Evolutionary conservation across 768 basidiomycete genomes (phyloP).

Genomic region (Suillus luteus): DNA sequence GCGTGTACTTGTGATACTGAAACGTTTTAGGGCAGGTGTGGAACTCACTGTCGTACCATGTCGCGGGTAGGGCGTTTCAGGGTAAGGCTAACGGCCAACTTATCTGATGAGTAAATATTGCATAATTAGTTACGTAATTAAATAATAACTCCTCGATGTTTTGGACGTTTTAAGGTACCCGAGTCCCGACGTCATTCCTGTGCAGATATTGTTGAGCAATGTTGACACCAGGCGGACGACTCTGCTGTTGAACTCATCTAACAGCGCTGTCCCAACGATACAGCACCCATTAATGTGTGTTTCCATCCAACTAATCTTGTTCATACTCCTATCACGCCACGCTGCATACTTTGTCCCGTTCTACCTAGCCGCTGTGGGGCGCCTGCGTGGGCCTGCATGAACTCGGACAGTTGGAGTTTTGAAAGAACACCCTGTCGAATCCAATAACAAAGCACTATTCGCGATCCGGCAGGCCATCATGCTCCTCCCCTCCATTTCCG

Average conservation of each 20-base stretch:
- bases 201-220: too few species aligned
- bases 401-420: neutral
- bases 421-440: neutral
- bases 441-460: neutral
- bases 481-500: neutral
- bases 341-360: neutral
- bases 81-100: neutral
- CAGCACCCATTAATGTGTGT: neutral
- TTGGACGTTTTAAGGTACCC: too few species aligned
- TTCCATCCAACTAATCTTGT: neutral
- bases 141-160: neutral
- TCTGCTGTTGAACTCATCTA: neutral
- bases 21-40: neutral
- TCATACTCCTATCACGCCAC: neutral
- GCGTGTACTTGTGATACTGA: too few species aligned
- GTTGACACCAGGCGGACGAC: neutral
- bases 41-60: conserved; percentile 39
- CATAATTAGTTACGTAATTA: neutral
- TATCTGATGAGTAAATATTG: neutral
- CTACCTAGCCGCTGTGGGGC: neutral
- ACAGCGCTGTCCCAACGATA: neutral
- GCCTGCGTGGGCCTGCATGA: neutral
- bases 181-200: neutral
- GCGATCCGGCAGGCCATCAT: neutral
- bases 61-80: conserved; percentile 30